Base-by-base conservation (phyloP, 73 alveolate genomes). In the Paramecium tetraurelia region DNA sequence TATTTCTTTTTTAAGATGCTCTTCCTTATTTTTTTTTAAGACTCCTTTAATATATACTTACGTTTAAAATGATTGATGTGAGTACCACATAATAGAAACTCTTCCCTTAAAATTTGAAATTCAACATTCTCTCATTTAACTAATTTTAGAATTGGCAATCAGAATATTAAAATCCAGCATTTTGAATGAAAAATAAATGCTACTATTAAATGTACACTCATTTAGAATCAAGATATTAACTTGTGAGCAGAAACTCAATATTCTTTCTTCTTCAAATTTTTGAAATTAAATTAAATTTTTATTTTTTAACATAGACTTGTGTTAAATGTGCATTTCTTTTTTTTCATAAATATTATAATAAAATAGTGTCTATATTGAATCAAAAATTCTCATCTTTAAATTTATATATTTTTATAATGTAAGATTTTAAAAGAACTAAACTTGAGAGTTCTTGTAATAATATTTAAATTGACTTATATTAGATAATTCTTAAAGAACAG, bases 401-500 rank as follows among this genome's bases (percentile, higher is more conserved):
- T 53, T 53, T 53, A 53, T 53, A 53, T 53, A 53, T 53, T 63
- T 63, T 12, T 63, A 63, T 31, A 63, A 63, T 63, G 84, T 33
- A 63, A 12, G 84, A 63, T 63, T 63, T 63, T 33, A 63, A 63
- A 63, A 63, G 84, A 63, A 63, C 84, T 31, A 63, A 63, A 63
- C 84, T 63, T 63, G 84, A 63, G 84, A 29, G 84, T 63, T 63
- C 84, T 31, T 63, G 84, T 63, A 63, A 14, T 31, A 63, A 63
- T 63, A 31, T 63, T 12, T 31, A 21, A 63, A 41, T 40, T 43
- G 24, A 53, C 69, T 53, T 53, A 53, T 53, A 53, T 18, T 24
- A 80, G 90, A 41, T 31, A 80, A 80, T 80, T 80, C 90, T 24
- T 31, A 22, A 18, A 40, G 57, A 80, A 44, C 90, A 22, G 90